phyloP scores from a whole-genome alignment of 441 rosid genomes.

The Erodium texanum region DNA sequence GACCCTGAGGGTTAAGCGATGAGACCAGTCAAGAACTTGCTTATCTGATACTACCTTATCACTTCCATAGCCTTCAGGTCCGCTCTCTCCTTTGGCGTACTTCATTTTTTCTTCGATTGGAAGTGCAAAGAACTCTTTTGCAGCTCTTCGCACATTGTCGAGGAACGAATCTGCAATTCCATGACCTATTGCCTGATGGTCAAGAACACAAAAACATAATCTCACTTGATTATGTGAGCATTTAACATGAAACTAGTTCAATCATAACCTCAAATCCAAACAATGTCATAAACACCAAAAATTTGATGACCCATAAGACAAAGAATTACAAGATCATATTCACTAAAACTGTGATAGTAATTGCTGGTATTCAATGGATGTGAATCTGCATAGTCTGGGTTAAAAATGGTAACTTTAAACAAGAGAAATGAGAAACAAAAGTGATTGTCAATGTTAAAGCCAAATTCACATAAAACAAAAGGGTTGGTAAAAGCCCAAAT shows the following conservation, averaged over 20 bases:
- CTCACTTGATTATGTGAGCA: background rate
- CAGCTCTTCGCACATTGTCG: background rate
- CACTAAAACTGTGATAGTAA: background rate
- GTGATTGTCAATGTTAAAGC: too few species aligned
- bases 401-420: background rate
- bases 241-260: background rate
- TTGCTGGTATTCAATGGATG: background rate
- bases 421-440: background rate
- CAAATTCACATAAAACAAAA: too few species aligned
- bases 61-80: constrained; percentile 8
- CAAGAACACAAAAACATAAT: background rate
- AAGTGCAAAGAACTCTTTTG: constrained; percentile 10
- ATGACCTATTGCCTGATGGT: constrained; percentile 12
- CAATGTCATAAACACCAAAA: too few species aligned
- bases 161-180: constrained; percentile 11
- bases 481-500: too few species aligned
- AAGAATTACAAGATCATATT: background rate
- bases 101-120: constrained; percentile 9
- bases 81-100: background rate
- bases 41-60: constrained; percentile 14
- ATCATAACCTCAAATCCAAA: too few species aligned
- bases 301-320: too few species aligned
- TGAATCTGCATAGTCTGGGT: background rate
- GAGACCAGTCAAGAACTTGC: constrained; percentile 18
- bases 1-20: constrained; percentile 2